These are phyloP conservation scores for Edaphochlamys debaryana DNA, from an alignment of 139 green algal genomes.

Conservation along the genomic window DNA sequence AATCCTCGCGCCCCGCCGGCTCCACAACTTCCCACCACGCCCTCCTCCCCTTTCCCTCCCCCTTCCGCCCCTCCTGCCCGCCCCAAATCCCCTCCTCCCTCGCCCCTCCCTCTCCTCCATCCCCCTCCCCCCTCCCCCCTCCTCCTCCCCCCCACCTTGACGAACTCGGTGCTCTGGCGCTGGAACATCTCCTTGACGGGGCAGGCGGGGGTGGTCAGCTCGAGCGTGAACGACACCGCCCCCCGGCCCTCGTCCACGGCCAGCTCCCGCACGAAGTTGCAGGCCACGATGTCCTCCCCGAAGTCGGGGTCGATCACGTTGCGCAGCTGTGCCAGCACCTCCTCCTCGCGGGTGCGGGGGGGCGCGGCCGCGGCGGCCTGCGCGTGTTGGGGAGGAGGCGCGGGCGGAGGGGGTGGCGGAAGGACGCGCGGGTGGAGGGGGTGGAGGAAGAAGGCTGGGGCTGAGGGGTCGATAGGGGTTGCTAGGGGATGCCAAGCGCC, in stretches of 20 bases:
- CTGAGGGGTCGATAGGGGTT: too few relatives aligned
- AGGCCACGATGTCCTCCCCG: constrained; percentile 95
- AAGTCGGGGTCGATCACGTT: constrained; percentile 98
- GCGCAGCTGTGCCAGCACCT: constrained; percentile 86
- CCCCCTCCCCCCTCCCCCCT: too few relatives aligned
- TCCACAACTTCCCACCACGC: too few relatives aligned
- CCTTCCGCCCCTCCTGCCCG: too few relatives aligned
- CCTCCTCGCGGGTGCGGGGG: constrained; percentile 40
- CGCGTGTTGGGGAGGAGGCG: not conserved
- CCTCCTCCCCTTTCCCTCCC: too few relatives aligned
- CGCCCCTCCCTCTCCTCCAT: too few relatives aligned
- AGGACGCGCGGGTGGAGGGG: too few relatives aligned
- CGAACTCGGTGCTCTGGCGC: constrained; percentile 60
- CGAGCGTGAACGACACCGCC: constrained; percentile 84
- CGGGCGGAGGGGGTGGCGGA: too few relatives aligned
- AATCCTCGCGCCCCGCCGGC: too few relatives aligned
- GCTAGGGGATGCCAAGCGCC: too few relatives aligned
- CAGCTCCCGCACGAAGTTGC: constrained; percentile 96
- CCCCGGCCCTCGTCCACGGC: constrained; percentile 55
- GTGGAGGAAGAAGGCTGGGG: too few relatives aligned
- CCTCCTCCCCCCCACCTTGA: constrained; percentile 72
- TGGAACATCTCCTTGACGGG: constrained; percentile 97
- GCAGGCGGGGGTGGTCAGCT: constrained; percentile 98
- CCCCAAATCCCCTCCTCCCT: too few relatives aligned
- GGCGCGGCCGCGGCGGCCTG: not conserved